Percentiles rank a stretch among this genome's conserved stretches.
These are phyloP conservation scores for Coemansia sp. DNA, from an alignment of 192 early-diverging fungal species.

Conservation along the genomic window DNA sequence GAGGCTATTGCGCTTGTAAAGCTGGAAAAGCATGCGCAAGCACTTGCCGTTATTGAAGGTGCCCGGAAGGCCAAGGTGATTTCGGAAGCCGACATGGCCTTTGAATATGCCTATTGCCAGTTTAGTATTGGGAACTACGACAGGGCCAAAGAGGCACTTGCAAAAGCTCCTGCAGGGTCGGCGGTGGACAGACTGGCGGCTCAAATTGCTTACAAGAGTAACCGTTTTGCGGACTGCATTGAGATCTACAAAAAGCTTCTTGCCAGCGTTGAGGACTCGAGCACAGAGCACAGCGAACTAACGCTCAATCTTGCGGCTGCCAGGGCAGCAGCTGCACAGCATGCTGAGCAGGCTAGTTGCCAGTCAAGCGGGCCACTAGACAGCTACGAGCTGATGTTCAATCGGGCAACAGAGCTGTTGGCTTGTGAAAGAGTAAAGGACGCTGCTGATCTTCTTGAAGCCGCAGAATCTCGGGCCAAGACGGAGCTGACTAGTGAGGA, in stretches of 20 bases:
- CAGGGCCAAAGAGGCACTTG: constrained; percentile 16
- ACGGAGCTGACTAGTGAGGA: constrained; percentile 14
- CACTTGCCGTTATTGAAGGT: constrained; percentile 24
- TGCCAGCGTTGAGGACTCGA: constrained; percentile 4
- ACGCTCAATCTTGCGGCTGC: constrained; percentile 40
- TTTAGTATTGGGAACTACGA: constrained; percentile 34
- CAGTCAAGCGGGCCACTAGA: neutral
- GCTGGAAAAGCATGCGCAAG: constrained; percentile 25
- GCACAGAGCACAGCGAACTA: constrained; percentile 28
- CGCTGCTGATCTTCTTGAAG: constrained; percentile 19
- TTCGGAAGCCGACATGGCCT: constrained; percentile 15
- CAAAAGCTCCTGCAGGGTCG: constrained; percentile 10
- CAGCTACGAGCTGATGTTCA: constrained; percentile 44
- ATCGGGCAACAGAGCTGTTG: constrained; percentile 29
- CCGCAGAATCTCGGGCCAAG: constrained; percentile 19
- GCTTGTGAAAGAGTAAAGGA: constrained; percentile 21
- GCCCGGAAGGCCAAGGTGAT: constrained; percentile 23
- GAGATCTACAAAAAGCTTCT: constrained; percentile 30
- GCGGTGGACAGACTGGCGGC: constrained; percentile 23
- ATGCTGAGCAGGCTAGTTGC: neutral
- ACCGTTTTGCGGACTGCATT: constrained; percentile 32
- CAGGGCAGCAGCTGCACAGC: constrained; percentile 36
- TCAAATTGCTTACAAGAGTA: constrained; percentile 49
- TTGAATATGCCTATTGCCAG: constrained; percentile 45
- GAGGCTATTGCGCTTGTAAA: constrained; percentile 44